phyloP scores from a whole-genome alignment of 2,329 filamentous ascomycete genomes.

The Pestalotiopsis sp. region DNA sequence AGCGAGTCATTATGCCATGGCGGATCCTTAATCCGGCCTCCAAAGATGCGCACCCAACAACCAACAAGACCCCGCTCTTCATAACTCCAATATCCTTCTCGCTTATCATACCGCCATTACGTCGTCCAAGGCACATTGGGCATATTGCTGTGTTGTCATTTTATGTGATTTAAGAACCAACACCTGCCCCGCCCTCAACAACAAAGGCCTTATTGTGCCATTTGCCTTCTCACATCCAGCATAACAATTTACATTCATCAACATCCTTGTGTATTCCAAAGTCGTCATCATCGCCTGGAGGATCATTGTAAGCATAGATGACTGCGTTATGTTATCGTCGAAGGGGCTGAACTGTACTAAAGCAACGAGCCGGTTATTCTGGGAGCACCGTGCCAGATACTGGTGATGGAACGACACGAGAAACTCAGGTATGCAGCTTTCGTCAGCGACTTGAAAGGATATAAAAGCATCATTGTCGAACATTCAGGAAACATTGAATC shows the following conservation, averaged over 20 bases:
- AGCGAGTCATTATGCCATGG: background rate
- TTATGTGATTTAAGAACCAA: background rate
- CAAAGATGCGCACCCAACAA: background rate
- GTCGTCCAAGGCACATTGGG: background rate
- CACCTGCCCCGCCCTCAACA: background rate
- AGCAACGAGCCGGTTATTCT: conserved; percentile 6
- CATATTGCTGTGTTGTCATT: background rate
- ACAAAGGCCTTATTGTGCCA: background rate
- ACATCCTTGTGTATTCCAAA: background rate
- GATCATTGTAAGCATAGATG: background rate
- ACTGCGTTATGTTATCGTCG: background rate
- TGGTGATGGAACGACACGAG: background rate
- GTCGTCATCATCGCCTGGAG: background rate
- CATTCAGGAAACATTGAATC: background rate
- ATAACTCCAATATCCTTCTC: background rate
- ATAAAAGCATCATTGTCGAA: background rate
- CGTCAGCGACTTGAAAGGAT: background rate
- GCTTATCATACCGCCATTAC: background rate
- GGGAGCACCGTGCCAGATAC: background rate
- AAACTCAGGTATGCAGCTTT: background rate
- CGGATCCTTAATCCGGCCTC: background rate
- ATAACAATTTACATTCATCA: background rate
- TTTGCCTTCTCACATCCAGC: background rate
- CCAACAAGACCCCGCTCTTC: background rate
- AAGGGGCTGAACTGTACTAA: background rate